A percentile compares a stretch with the other conserved stretches of the same genome.
These are phyloP conservation scores for Lenzites betulinus DNA, from an alignment of 768 basidiomycete genomes.

Conservation along the genomic window DNA sequence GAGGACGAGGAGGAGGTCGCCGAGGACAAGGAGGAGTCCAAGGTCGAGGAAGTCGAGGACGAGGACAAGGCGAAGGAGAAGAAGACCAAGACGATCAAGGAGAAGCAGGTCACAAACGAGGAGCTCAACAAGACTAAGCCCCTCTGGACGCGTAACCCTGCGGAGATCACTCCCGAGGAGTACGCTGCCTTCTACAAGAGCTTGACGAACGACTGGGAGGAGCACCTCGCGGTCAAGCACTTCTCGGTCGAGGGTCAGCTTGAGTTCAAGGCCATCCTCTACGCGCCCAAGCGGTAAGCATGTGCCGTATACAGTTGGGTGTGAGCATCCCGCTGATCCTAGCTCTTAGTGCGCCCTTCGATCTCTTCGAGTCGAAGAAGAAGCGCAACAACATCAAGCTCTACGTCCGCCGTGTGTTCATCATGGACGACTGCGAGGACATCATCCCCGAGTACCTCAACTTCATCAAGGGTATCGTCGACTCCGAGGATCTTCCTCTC, in stretches of 20 bases:
- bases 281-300: slow-evolving; percentile 88
- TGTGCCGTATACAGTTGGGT: not conserved
- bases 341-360: slow-evolving; percentile 83
- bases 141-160: slow-evolving; percentile 98
- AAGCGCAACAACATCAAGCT: slow-evolving; percentile 99
- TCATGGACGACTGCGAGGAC: slow-evolving; percentile 99
- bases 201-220: slow-evolving; percentile 99
- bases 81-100: slow-evolving; percentile 84
- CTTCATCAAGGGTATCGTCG: slow-evolving; percentile 99
- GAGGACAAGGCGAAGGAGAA: slow-evolving; percentile 64
- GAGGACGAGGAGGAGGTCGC: slow-evolving; percentile 80
- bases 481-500: slow-evolving; percentile 98
- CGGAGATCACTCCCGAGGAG: slow-evolving; percentile 90
- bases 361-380: slow-evolving; percentile 99
- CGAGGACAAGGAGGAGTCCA: slow-evolving; percentile 80
- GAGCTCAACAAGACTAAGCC: slow-evolving; percentile 99
- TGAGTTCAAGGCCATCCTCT: slow-evolving; percentile 99
- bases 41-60: slow-evolving; percentile 70
- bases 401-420: slow-evolving; percentile 99
- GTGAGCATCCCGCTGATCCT: slow-evolving; percentile 12
- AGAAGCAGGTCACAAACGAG: slow-evolving; percentile 85
- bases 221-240: slow-evolving; percentile 99
- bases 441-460: slow-evolving; percentile 99
- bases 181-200: slow-evolving; percentile 99
- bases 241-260: slow-evolving; percentile 99